These are phyloP conservation scores for Colletotrichum australisinense DNA, from an alignment of 2,329 filamentous ascomycete species.

Conservation along the genomic window DNA sequence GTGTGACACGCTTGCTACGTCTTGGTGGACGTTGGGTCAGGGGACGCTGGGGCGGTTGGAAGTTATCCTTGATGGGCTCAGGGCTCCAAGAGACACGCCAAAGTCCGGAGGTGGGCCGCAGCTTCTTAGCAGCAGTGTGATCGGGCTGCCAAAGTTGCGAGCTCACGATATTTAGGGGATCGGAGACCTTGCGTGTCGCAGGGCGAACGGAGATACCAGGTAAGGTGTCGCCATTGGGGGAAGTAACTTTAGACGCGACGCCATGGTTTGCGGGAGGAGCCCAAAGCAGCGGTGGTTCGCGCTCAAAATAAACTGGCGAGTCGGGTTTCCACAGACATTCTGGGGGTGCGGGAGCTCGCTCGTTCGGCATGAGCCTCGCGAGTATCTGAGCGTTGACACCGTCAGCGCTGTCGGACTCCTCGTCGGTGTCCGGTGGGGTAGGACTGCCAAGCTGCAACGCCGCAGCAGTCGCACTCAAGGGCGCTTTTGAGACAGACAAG, in stretches of 20 bases:
- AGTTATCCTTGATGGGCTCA: constrained; percentile 35
- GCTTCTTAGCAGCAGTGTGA: constrained; percentile 37
- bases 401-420: constrained; percentile 50
- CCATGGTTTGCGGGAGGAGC: constrained; percentile 15
- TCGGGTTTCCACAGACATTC: constrained; percentile 24
- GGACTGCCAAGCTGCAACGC: constrained; percentile 58
- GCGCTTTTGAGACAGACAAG: constrained; percentile 45
- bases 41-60: constrained; percentile 49
- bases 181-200: constrained; percentile 45
- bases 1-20: constrained; percentile 66
- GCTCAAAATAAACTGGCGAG: constrained; percentile 25
- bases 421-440: constrained; percentile 65
- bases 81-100: constrained; percentile 41
- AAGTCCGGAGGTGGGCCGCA: constrained; percentile 40
- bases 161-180: constrained; percentile 50
- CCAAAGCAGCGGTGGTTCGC: constrained; percentile 20
- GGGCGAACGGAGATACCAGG: constrained; percentile 50
- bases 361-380: constrained; percentile 32
- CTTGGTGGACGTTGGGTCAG: constrained; percentile 65
- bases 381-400: constrained; percentile 42
- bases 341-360: constrained; percentile 23
- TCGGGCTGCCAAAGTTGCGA: constrained; percentile 51
- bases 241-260: constrained; percentile 11
- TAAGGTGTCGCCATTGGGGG: constrained; percentile 33
- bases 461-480: constrained; percentile 29